Evolutionary conservation across 108 stramenopile genomes (phyloP).

Genomic region (Schizochytrium sp.): DNA sequence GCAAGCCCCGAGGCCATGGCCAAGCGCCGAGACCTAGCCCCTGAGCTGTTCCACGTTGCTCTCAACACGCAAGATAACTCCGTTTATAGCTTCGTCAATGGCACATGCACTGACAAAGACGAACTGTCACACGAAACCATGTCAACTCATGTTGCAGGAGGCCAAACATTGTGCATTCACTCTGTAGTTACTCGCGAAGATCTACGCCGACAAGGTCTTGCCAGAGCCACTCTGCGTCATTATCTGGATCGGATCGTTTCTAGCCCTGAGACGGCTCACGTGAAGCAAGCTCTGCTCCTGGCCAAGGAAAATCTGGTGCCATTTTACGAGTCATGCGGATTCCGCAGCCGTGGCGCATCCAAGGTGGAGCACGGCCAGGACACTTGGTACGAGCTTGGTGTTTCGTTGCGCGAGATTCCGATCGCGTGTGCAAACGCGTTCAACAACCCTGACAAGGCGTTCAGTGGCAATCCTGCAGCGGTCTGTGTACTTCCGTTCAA

Average conservation of each 20-base stretch:
- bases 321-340: constrained; percentile 51
- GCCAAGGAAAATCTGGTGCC: background rate
- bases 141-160: constrained; percentile 4
- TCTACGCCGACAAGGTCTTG: constrained; percentile 17
- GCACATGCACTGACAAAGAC: background rate
- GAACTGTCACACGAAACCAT: constrained; percentile 47
- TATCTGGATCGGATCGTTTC: background rate
- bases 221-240: constrained; percentile 29
- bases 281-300: background rate
- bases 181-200: background rate
- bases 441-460: constrained; percentile 71
- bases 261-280: background rate
- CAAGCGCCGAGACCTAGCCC: constrained; percentile 12
- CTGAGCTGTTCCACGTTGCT: constrained; percentile 30
- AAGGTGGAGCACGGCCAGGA: constrained; percentile 29
- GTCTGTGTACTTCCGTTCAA: constrained; percentile 81
- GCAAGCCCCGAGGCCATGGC: constrained; percentile 18
- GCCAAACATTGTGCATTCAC: constrained; percentile 26
- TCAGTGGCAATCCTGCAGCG: constrained; percentile 94
- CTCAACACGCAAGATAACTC: background rate
- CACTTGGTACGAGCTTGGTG: background rate
- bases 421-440: constrained; percentile 79
- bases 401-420: background rate
- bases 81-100: constrained; percentile 9
- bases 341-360: background rate